Evolutionary conservation across 257 asterid species (phyloP).

Genomic region (Leptodermis oblonga): DNA sequence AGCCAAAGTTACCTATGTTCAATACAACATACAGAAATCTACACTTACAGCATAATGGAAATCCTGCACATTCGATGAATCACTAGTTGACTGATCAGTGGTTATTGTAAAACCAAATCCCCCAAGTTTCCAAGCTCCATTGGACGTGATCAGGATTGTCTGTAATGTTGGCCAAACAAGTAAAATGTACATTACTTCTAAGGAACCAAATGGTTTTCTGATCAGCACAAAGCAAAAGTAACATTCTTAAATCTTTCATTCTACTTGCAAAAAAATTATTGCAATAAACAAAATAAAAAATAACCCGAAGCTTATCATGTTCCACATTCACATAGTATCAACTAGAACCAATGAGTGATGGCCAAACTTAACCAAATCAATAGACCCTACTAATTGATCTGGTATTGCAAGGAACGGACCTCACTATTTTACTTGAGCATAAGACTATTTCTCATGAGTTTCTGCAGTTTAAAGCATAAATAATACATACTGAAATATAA

Average conservation of each 20-base stretch:
- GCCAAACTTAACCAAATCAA: not conserved
- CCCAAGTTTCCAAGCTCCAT: conserved; percentile 99
- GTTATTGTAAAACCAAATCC: conserved; percentile 92
- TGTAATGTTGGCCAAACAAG: conserved; percentile 32
- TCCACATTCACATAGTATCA: not conserved
- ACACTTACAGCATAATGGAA: conserved; percentile 97
- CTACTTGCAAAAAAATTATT: not conserved
- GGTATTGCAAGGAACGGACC: not conserved
- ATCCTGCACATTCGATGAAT: conserved; percentile 55
- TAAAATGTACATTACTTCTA: conserved; percentile 11
- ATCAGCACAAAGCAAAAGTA: not conserved
- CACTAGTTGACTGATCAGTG: conserved; percentile 58
- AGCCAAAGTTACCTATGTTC: not conserved
- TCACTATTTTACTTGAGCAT: not conserved
- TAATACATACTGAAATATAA: not conserved
- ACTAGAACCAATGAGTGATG: not conserved
- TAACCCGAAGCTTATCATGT: not conserved
- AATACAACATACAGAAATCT: conserved; percentile 9
- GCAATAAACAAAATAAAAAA: not conserved
- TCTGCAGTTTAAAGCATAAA: not conserved
- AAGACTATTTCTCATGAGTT: not conserved
- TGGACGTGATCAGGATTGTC: conserved; percentile 83
- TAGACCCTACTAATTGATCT: not conserved
- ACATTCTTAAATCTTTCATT: not conserved
- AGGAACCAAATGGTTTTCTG: not conserved